phyloP scores from a whole-genome alignment of 441 rosid species.

The Eutrema salsugineum region DNA sequence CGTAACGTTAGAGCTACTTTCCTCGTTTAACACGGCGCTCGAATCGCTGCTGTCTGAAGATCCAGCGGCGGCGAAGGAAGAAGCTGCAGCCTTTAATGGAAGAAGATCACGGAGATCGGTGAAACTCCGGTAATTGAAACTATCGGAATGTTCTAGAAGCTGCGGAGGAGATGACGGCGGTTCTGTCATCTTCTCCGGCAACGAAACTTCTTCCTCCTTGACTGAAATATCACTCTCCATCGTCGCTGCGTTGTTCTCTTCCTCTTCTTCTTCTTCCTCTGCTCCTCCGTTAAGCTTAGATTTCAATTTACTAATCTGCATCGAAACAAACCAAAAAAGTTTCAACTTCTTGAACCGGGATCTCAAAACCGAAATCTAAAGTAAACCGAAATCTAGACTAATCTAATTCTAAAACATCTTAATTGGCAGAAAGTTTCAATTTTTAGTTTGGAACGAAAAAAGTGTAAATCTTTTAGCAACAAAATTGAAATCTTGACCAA shows the following conservation, averaged over 20 bases:
- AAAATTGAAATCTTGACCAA: neutral
- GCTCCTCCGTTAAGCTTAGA: conserved; percentile 51
- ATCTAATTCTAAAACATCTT: too few species aligned
- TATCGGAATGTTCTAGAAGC: conserved; percentile 27
- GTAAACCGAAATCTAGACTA: too few species aligned
- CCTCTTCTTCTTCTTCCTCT: conserved; percentile 35
- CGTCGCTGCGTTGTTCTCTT: conserved; percentile 14
- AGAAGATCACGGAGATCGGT: conserved; percentile 40
- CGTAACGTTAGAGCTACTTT: conserved; percentile 33
- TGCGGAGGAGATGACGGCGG: conserved; percentile 21
- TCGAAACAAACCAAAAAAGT: neutral
- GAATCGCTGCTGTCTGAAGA: conserved; percentile 76
- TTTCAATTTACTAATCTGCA: conserved; percentile 71
- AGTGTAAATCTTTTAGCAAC: neutral
- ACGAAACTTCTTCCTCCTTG: conserved; percentile 47
- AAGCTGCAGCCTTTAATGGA: conserved; percentile 13
- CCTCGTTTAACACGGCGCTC: conserved; percentile 73
- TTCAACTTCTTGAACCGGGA: neutral
- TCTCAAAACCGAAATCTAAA: neutral
- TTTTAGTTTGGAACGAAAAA: neutral
- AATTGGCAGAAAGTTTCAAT: neutral
- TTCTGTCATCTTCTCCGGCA: conserved; percentile 31
- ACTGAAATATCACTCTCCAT: conserved; percentile 60
- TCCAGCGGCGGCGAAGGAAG: conserved; percentile 42
- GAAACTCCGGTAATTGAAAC: conserved; percentile 30